Conservation (phyloP, 306 rosid genomes). For the Vigna radiata region DNA sequence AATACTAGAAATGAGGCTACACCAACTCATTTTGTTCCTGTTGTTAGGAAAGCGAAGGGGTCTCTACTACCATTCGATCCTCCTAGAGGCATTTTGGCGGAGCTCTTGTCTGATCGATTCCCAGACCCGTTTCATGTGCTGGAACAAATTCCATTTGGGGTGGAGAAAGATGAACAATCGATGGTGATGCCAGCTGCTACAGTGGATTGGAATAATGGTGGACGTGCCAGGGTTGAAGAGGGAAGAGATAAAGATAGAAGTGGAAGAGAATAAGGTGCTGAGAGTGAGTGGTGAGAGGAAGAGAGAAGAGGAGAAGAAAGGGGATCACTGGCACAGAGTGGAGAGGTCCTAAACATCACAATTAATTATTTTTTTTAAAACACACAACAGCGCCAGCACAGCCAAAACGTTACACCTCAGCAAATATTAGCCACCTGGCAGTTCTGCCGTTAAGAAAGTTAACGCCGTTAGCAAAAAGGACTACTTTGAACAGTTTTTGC, state of each 20-base stretch:
- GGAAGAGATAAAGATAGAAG: conserved; percentile 71
- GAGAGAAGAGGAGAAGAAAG: conserved; percentile 61
- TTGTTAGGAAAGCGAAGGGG: conserved; percentile 47
- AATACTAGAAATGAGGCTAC: conserved; percentile 48
- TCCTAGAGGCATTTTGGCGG: conserved; percentile 47
- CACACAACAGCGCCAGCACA: too few species aligned
- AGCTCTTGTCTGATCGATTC: conserved; percentile 52
- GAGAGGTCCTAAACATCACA: conserved; percentile 67
- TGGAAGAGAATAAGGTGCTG: conserved; percentile 60
- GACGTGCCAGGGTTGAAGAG: conserved; percentile 70
- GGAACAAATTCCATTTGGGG: conserved; percentile 66
- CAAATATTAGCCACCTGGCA: too few species aligned
- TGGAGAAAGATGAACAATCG: conserved; percentile 47
- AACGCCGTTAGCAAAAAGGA: too few species aligned
- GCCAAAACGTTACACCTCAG: too few species aligned
- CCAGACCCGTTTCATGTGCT: conserved; percentile 67
- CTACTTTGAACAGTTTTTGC: too few species aligned
- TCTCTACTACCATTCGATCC: conserved; percentile 67
- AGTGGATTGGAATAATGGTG: conserved; percentile 78
- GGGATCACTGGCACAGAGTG: conserved; percentile 70
- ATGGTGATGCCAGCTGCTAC: conserved; percentile 50
- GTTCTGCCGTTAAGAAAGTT: too few species aligned
- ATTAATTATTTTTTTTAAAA: too few species aligned
- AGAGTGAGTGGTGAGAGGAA: conserved; percentile 77
- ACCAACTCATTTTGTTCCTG: neutral